Conservation (phyloP, 2,329 filamentous ascomycete genomes). For the Bipolaris zeicola region DNA sequence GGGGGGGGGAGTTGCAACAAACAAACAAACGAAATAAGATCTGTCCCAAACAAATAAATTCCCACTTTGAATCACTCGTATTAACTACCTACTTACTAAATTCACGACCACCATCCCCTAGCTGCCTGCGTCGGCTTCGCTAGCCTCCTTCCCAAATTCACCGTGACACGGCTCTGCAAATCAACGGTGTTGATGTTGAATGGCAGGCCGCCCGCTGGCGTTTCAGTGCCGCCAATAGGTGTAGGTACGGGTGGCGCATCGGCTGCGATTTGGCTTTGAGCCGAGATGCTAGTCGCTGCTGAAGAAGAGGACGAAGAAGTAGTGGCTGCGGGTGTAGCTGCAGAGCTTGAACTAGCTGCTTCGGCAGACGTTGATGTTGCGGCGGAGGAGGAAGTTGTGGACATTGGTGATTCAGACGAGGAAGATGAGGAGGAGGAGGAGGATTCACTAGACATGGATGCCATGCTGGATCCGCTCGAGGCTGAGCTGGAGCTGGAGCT, state of each 20-base stretch:
- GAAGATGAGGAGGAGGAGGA: not conserved
- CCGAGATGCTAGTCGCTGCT: slow-evolving; percentile 4
- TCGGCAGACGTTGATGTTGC: not conserved
- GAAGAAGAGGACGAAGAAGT: slow-evolving; percentile 13
- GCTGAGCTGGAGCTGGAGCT: slow-evolving; percentile 2
- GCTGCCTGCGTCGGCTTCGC: slow-evolving; percentile 27
- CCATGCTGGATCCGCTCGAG: not conserved
- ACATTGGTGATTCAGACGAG: not conserved
- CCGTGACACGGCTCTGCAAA: slow-evolving; percentile 45
- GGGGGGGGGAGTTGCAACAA: too few species aligned
- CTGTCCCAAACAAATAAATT: too few species aligned
- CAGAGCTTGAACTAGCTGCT: slow-evolving; percentile 2
- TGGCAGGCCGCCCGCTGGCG: slow-evolving; percentile 27
- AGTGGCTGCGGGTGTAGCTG: slow-evolving; percentile 4
- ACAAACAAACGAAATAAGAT: not conserved
- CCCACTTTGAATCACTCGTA: too few species aligned
- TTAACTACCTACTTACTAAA: too few species aligned
- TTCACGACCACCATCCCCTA: slow-evolving; percentile 13
- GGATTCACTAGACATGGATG: not conserved
- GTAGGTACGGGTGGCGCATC: slow-evolving; percentile 16
- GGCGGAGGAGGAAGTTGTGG: not conserved
- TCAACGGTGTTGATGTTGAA: slow-evolving; percentile 45
- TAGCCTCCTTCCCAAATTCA: slow-evolving; percentile 37
- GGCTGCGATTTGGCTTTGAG: slow-evolving; percentile 34
- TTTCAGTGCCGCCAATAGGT: slow-evolving; percentile 15